Percentiles rank a stretch among this genome's conserved stretches.
Conservation (phyloP, 805 yeast species). For the Lipomyces kockii region DNA sequence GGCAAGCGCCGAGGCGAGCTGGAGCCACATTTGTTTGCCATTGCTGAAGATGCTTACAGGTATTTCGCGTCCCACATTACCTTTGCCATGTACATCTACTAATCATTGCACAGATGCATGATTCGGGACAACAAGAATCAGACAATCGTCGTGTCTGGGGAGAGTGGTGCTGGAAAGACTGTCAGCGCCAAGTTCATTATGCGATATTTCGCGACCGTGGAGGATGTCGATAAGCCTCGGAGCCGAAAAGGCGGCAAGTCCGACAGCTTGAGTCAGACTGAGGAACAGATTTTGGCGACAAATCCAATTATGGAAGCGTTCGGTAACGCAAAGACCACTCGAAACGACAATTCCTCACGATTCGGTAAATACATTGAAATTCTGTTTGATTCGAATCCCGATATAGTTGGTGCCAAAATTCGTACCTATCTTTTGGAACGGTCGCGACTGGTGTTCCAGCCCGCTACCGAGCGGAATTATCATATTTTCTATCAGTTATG, state of each 20-base stretch:
- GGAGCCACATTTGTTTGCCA: constrained; percentile 96
- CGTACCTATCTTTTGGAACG: constrained; percentile 92
- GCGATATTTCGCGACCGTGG: constrained; percentile 97
- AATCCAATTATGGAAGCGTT: constrained; percentile 98
- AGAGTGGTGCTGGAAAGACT: constrained; percentile 98
- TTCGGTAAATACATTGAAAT: constrained; percentile 96
- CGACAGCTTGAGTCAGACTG: constrained; percentile 84
- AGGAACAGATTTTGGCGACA: constrained; percentile 92
- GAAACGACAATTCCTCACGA: constrained; percentile 97
- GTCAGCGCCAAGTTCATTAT: constrained; percentile 95
- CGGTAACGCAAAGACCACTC: constrained; percentile 96
- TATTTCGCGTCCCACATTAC: background rate
- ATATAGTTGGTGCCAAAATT: constrained; percentile 92
- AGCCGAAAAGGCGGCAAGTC: constrained; percentile 40
- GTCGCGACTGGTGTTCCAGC: constrained; percentile 93
- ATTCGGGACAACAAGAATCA: constrained; percentile 82
- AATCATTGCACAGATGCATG: constrained; percentile 67
- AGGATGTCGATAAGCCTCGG: constrained; percentile 51
- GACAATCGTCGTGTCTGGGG: constrained; percentile 96
- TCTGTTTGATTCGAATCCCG: constrained; percentile 71
- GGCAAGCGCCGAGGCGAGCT: constrained; percentile 92
- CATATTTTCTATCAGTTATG: constrained; percentile 91
- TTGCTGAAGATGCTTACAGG: constrained; percentile 92
- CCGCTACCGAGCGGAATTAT: constrained; percentile 86
- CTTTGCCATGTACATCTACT: background rate